Conservation (phyloP, 2,329 filamentous ascomycete species). For the Paecilomyces niveus region DNA sequence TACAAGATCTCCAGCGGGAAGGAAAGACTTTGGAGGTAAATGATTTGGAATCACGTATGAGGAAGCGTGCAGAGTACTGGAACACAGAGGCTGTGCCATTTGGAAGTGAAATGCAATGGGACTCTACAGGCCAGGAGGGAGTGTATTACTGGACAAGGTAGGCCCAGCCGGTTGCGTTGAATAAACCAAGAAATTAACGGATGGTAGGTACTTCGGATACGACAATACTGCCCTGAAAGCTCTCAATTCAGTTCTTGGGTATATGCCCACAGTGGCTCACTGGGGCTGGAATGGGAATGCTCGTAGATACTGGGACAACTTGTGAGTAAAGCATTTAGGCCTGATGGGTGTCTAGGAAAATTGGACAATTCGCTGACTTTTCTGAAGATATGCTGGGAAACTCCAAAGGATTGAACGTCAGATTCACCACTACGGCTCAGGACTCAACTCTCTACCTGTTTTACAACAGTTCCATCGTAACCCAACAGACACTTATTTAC, state of each 20-base stretch:
- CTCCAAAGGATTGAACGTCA: slow-evolving; percentile 39
- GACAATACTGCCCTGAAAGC: slow-evolving; percentile 44
- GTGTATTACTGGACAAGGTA: slow-evolving; percentile 53
- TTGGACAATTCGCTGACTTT: neutral
- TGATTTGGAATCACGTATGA: slow-evolving; percentile 42
- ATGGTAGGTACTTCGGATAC: slow-evolving; percentile 42
- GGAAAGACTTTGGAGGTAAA: slow-evolving; percentile 32
- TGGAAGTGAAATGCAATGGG: slow-evolving; percentile 58
- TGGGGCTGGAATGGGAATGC: slow-evolving; percentile 60
- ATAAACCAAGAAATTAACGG: neutral
- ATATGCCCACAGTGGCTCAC: slow-evolving; percentile 51
- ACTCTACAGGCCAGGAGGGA: slow-evolving; percentile 55
- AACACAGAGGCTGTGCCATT: slow-evolving; percentile 46
- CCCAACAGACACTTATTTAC: slow-evolving; percentile 42
- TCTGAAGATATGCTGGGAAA: slow-evolving; percentile 33
- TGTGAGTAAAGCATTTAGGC: slow-evolving; percentile 14
- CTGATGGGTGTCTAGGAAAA: neutral
- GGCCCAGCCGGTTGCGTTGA: slow-evolving; percentile 7
- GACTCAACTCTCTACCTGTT: slow-evolving; percentile 50
- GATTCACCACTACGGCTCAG: slow-evolving; percentile 56
- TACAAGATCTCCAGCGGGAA: slow-evolving; percentile 46
- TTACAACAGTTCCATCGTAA: slow-evolving; percentile 45
- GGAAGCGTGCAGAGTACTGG: slow-evolving; percentile 44
- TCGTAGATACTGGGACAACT: slow-evolving; percentile 54
- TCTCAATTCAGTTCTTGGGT: slow-evolving; percentile 49